Evolutionary conservation across 441 rosid genomes (phyloP).

Genomic region (Hura crepitans): DNA sequence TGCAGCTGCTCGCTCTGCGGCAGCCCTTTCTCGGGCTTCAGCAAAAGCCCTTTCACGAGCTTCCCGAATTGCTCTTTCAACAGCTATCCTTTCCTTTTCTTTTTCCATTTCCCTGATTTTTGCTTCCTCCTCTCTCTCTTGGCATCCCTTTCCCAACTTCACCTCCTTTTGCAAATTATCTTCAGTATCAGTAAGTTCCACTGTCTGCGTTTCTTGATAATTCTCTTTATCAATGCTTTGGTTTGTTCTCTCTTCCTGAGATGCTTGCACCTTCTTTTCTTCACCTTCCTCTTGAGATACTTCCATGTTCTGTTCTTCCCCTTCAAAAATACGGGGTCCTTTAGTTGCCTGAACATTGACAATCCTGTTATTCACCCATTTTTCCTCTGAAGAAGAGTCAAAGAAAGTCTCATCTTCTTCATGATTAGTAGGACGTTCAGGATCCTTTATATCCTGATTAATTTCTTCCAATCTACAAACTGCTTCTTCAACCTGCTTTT

Average conservation of each 20-base stretch:
- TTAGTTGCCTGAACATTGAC: constrained; percentile 17
- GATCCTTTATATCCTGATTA: constrained; percentile 20
- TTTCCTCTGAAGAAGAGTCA: constrained; percentile 30
- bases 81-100: constrained; percentile 61
- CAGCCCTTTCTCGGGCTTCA: constrained; percentile 80
- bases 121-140: constrained; percentile 43
- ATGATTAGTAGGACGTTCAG: constrained; percentile 27
- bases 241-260: constrained; percentile 30
- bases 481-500: constrained; percentile 15
- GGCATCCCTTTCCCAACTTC: constrained; percentile 35
- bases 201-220: constrained; percentile 32
- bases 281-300: constrained; percentile 26
- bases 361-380: constrained; percentile 11
- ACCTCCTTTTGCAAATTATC: constrained; percentile 40
- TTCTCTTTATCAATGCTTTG: constrained; percentile 32
- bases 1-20: constrained; percentile 63
- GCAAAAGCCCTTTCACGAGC: constrained; percentile 93
- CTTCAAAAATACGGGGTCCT: constrained; percentile 24
- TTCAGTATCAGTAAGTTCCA: constrained; percentile 42
- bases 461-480: constrained; percentile 13
- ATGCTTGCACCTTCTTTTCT: constrained; percentile 24
- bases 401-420: constrained; percentile 31
- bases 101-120: constrained; percentile 52
- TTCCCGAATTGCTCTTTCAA: constrained; percentile 90
- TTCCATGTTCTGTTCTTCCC: constrained; percentile 25